Base-by-base conservation (phyloP, 495 filamentous ascomycete species). In the Astrocystis sublimbata region DNA sequence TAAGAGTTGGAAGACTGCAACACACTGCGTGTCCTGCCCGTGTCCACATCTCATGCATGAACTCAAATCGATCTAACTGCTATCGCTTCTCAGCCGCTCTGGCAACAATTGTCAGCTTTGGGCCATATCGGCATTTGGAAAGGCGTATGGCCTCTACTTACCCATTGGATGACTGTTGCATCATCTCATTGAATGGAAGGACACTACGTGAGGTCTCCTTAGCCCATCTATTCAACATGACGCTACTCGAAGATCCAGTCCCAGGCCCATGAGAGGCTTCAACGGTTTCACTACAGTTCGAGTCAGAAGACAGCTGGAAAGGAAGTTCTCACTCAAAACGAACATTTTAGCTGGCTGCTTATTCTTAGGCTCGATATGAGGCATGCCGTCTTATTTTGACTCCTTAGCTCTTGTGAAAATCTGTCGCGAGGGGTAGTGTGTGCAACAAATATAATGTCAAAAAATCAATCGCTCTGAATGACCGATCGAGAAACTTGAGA, bases 161-260 rank as follows among this genome's bases (percentile, higher is more conserved):
- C 70, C 33, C 61, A 47, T 31, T 51, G 24, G 58, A 51, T 9
- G 57, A 40, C 33, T 70, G 67, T 42, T 72, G 70, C 38, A 61
- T 67, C 19, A 68, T 71, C 66, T 80, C 77, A 60, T 45, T 75
- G 56, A 78, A 70, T 46, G 77, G 69, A 43, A 80, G 73, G n/a
- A 76, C 73, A 17, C 60, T 68, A 8, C 65, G 71, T 38, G 68
- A 57, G 23, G 68, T 70, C 62, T 80, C 74, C 24, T 63, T 68
- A 26, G 60, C 65, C 76, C 76, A 80, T 33, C 62, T 62, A 40
- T 65, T 66, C 52, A 80, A 58, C 76, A 79, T 79, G 19, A 69
- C 68, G 3, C 68, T 57, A 28, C 62, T 63, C 35, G 70, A 64
- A 19, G 55, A 58, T 40, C 17, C 15, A 36, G 41, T n/a, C 42